phyloP scores from a whole-genome alignment of 1,284 basidiomycete species.

The Ustilago sp. region DNA sequence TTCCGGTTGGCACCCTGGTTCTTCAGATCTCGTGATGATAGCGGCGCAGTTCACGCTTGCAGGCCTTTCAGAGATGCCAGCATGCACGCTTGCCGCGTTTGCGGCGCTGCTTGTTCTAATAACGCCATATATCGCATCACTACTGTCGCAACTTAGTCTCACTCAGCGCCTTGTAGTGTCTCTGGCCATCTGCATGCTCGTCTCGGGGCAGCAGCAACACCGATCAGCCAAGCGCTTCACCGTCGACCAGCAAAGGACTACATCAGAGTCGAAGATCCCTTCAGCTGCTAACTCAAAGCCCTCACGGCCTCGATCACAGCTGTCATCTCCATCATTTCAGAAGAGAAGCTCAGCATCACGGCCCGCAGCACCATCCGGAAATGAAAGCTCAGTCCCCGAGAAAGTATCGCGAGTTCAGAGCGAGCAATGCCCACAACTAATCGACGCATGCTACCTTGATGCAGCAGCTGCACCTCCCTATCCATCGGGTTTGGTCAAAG shows the following conservation, averaged over 20 bases:
- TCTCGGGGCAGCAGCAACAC: conserved; percentile 26
- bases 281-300: not conserved
- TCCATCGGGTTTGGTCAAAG: conserved; percentile 48
- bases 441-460: conserved; percentile 65
- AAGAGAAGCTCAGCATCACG: not conserved
- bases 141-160: conserved; percentile 15
- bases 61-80: conserved; percentile 1
- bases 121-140: conserved; percentile 10
- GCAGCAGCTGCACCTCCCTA: conserved; percentile 66
- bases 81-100: not conserved
- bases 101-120: conserved; percentile 10
- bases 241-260: not conserved
- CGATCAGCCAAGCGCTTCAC: conserved; percentile 25
- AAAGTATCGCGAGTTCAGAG: conserved; percentile 21
- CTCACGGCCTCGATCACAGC: not conserved
- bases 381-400: conserved; percentile 7
- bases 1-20: too few species aligned
- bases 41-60: not conserved
- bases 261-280: not conserved
- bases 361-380: not conserved
- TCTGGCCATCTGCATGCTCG: conserved; percentile 8
- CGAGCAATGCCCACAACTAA: conserved; percentile 34
- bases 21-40: not conserved
- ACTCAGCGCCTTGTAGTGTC: conserved; percentile 5
- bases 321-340: not conserved